These are phyloP conservation scores for Dioscorea cayenensis DNA, from an alignment of 116 monocot genomes.

Conservation along the genomic window DNA sequence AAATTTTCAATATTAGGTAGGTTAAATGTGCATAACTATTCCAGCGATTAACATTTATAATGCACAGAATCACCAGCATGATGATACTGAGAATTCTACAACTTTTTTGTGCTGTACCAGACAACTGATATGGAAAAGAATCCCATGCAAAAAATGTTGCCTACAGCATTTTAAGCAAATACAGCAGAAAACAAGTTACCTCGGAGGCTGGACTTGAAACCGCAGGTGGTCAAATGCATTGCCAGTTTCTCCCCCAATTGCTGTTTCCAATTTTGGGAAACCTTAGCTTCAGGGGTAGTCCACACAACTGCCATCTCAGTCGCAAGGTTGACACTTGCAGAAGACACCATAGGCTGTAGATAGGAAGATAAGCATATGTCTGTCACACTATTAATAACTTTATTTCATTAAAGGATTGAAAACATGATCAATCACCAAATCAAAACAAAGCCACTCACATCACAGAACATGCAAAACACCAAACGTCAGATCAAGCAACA, in stretches of 20 bases:
- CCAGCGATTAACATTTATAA: no score
- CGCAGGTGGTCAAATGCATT: constrained; percentile 68
- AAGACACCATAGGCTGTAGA: constrained; percentile 77
- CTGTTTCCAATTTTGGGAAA: constrained; percentile 58
- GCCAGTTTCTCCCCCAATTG: constrained; percentile 82
- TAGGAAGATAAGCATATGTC: neutral
- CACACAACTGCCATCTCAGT: constrained; percentile 91
- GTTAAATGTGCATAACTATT: no score
- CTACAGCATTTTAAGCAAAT: neutral
- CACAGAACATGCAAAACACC: neutral
- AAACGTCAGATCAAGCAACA: neutral
- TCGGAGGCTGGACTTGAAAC: constrained; percentile 85
- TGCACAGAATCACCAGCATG: no score
- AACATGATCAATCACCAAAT: neutral
- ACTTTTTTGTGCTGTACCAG: neutral
- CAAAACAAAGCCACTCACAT: no score
- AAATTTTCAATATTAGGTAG: no score
- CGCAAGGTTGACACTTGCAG: constrained; percentile 88
- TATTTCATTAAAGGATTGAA: neutral
- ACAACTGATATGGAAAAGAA: neutral
- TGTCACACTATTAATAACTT: neutral
- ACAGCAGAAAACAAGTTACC: constrained; percentile 22
- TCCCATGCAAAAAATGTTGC: neutral
- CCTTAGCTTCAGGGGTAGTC: constrained; percentile 53
- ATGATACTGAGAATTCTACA: no score